Percentiles rank a stretch among this genome's conserved stretches.
Evolutionary conservation across 2,329 filamentous ascomycete genomes (phyloP).

Genomic region (Neodidymelliopsis sp.): DNA sequence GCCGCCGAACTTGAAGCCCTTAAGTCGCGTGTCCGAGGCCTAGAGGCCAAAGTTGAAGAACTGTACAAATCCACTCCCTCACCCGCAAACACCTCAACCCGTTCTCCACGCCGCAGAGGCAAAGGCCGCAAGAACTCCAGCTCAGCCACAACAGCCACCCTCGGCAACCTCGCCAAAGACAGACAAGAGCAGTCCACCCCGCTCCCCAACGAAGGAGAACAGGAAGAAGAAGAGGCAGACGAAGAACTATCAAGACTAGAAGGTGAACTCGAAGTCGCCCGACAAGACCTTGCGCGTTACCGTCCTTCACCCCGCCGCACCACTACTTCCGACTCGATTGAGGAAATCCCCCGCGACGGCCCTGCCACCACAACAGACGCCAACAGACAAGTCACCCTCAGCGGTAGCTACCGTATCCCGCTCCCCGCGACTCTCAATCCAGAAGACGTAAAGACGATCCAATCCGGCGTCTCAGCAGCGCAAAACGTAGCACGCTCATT

Average conservation of each 20-base stretch:
- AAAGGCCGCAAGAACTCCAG: slow-evolving; percentile 42
- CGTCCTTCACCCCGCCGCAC: slow-evolving; percentile 6
- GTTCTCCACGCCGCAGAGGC: slow-evolving; percentile 43
- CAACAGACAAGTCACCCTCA: slow-evolving; percentile 44
- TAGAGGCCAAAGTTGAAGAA: slow-evolving; percentile 49
- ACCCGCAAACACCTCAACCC: slow-evolving; percentile 20
- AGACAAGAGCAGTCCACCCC: not conserved
- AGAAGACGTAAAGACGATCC: slow-evolving; percentile 44
- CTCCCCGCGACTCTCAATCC: slow-evolving; percentile 43
- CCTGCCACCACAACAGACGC: not conserved
- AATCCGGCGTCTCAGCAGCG: slow-evolving; percentile 44
- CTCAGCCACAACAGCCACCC: slow-evolving; percentile 29
- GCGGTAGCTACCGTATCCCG: slow-evolving; percentile 47
- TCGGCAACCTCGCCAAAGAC: slow-evolving; percentile 4
- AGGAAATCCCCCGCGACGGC: slow-evolving; percentile 37
- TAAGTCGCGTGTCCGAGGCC: slow-evolving; percentile 43
- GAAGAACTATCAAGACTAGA: slow-evolving; percentile 44
- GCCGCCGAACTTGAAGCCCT: slow-evolving; percentile 45
- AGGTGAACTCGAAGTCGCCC: slow-evolving; percentile 42
- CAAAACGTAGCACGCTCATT: slow-evolving; percentile 45
- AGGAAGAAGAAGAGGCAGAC: slow-evolving; percentile 38
- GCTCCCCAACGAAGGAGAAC: slow-evolving; percentile 14
- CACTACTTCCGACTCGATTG: slow-evolving; percentile 32
- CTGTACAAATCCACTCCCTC: slow-evolving; percentile 36
- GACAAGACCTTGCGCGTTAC: slow-evolving; percentile 40